phyloP scores from a whole-genome alignment of 1,284 basidiomycete species.

The Fomitopsis schrenkii region DNA sequence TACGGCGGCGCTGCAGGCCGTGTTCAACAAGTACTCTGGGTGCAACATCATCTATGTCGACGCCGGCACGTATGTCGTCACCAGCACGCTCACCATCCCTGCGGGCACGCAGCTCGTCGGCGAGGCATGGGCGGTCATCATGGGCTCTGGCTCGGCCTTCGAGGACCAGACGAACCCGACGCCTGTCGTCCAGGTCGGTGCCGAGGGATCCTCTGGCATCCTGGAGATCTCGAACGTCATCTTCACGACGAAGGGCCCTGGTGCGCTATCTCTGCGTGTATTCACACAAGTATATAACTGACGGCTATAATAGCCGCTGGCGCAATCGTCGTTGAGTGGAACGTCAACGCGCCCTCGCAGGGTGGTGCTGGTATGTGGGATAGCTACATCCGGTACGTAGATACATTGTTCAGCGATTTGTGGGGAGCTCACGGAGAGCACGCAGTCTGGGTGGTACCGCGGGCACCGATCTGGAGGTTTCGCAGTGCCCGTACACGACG shows the following conservation, averaged over 20 bases:
- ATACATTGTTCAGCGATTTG: neutral
- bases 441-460: constrained; percentile 19
- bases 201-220: constrained; percentile 41
- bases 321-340: constrained; percentile 74
- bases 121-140: constrained; percentile 74
- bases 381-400: constrained; percentile 44
- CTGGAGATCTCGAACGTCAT: constrained; percentile 62
- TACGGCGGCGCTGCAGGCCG: constrained; percentile 58
- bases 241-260: constrained; percentile 49
- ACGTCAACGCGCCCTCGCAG: constrained; percentile 52
- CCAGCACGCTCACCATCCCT: constrained; percentile 69
- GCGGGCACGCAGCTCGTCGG: constrained; percentile 68
- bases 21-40: constrained; percentile 62
- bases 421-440: constrained; percentile 11
- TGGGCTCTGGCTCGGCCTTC: constrained; percentile 63
- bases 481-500: constrained; percentile 37
- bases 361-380: constrained; percentile 74
- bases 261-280: constrained; percentile 29
- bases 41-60: constrained; percentile 79
- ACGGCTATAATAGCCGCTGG: constrained; percentile 42
- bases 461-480: constrained; percentile 52
- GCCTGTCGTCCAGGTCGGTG: constrained; percentile 57
- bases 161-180: constrained; percentile 46
- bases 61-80: constrained; percentile 64
- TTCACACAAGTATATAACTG: neutral